Base-by-base conservation (phyloP, 1,284 basidiomycete species). In the Nidula niveotomentosa region DNA sequence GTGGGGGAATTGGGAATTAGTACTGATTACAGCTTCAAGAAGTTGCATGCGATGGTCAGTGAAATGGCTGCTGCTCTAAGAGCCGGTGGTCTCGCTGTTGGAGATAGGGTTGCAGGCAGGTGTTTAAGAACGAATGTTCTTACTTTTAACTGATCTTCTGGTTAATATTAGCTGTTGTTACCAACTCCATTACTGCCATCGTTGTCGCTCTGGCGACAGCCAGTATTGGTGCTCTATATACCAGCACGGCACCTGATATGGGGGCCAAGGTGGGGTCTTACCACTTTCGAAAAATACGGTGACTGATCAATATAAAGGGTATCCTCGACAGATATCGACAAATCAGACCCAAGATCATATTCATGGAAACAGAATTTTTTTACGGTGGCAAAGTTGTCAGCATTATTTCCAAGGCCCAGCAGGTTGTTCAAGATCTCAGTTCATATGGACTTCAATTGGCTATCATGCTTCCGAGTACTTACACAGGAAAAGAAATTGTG, bases 231-330 rank as follows among this genome's bases (percentile, higher is more conserved):
- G 86, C 76, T 2, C 77, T 88, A 41, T 87, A 83, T 62, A 85
- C 85, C 0, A 83, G 80, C 54, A 86, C 86, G 0, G 84, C 85
- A 33, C 83, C 85, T 6, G 87, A 90, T 62, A 88, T 90, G 85
- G 86, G 87, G 17, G 72, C 76, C 8, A 77, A 83, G 65, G 81
- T 80, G 58, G 39, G 59, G 43, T 50, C 34, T 6, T 34, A 13
- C n/a, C 39, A 46, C 39, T 15, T 8, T 8, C 39, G 44, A 35
- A 1, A 41, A 13, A 13, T 48, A 18, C 36, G 49, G 17, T 53
- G 39, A 17, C 7, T 52, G 48, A 36, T 39, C 36, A 48, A 8
- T n/a, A 47, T 52, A 46, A 56, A 86, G 74, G 87, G 85, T 9
- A 81, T 90, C 36, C 72, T 90, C 8, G 87, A 90, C 56, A 75